Evolutionary conservation across 208 protist species (phyloP), one percentile per base, ranked within the genome.

Genomic region (Leishmania turanica): DNA sequence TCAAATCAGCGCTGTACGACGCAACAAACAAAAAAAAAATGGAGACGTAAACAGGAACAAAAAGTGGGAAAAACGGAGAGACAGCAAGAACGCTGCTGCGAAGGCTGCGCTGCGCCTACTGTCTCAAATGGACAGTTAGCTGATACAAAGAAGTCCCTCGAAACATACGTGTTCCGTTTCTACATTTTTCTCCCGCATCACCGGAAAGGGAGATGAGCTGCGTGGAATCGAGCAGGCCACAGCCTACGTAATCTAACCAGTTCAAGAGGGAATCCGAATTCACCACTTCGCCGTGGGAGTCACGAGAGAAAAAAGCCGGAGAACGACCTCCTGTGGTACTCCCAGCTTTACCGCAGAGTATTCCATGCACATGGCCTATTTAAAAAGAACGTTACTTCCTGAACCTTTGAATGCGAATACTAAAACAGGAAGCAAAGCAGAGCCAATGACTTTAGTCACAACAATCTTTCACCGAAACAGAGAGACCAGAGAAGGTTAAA

Each of bases 61-160:
- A 54, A 81, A 75, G 13, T 7, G 34, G 40, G 47, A 60, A 72
- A 72, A 54, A 17, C 56, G 78, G 47, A 66, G 42, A 73, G 19
- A 34, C 24, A 74, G 34, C 19, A 56, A 45, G 45, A 58, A 62
- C 49, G 51, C 27, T 40, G 31, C 70, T 7, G 60, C 54, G 49
- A 54, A 68, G 40, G 8, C 68, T 72, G 19, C 5, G n/a, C 45
- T 51, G 42, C n/a, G 42, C 34, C 37, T 19, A 71, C 40, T 47
- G 42, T 72, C 42, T 72, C 40, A 31, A 47, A 40, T 13, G 27
- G 68, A 31, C 68, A 72, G 79, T 24, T 65, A 37, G 11, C 40
- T 17, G 45, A 71, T 17, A 73, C 58, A 47, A 71, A 62, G 80
- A 78, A 65, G 51, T 27, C 19, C 2, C 40, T n/a, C 53, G 15